Evolutionary conservation across 1,139 yeast species (phyloP), one percentile per base, ranked within the genome.

Genomic region (Hansenula anomala): DNA sequence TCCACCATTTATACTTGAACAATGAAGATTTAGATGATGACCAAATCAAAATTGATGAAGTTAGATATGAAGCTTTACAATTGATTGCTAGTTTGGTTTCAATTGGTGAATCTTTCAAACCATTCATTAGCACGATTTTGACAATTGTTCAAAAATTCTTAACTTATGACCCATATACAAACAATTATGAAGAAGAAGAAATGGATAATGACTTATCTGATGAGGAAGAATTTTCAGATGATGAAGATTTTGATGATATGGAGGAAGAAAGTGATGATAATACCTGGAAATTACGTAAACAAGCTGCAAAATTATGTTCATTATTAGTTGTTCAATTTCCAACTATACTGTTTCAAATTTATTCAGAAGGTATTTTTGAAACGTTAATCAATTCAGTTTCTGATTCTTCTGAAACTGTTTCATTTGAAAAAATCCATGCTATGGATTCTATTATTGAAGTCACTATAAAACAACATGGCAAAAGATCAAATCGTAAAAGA

Each of bases 251-350:
- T 27, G 72, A 65, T 20, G 65, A 63, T 25, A 71, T 63, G 17
- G 66, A 63, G 11, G 65, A 55, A 22, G 73, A 71, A 26, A 74
- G 67, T 32, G 77, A 68, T 33, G 89, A 82, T 49, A 76, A 78
- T 23, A 75, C 86, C 1, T 83, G 94, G 87, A 80, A 79, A 48
- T 58, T 87, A 27, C 67, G 95, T 42, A 67, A 76, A 31, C 73
- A 71, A 40, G 64, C 88, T 0, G 71, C 78, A 3, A 61, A 64
- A 20, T 56, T 81, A 26, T 55, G 73, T 4, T 58, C 67, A 11
- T 60, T 70, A 0, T 43, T 78, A n/a, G 61, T 71, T 14, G 52
- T 52, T 5, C 51, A 56, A 9, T 64, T 59, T 44, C 69, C 80
- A 25, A 11, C 37, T 14, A 22, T 42, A 47, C 25, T 54, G 10